These are phyloP conservation scores for Hygrophoropsis aurantiaca DNA, from an alignment of 768 basidiomycete genomes.

Conservation along the genomic window DNA sequence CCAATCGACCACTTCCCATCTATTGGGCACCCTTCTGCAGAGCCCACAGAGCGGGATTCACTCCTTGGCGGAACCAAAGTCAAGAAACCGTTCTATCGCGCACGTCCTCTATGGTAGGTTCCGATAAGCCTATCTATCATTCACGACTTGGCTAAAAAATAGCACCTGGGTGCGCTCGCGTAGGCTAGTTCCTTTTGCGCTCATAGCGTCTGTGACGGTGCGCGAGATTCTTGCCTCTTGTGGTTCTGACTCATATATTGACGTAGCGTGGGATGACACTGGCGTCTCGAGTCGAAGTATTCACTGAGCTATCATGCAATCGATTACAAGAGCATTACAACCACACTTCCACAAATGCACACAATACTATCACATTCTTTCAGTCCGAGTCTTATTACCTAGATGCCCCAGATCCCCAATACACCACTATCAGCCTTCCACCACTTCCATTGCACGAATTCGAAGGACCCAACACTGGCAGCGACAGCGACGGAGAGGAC, in stretches of 20 bases:
- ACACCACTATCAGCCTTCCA: conserved; percentile 12
- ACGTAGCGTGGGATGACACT: conserved; percentile 75
- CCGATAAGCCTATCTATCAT: not conserved
- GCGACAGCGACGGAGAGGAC: conserved; percentile 30
- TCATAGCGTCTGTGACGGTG: conserved; percentile 68
- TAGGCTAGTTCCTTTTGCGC: conserved; percentile 74
- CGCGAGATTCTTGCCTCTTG: conserved; percentile 17
- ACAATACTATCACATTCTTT: not conserved
- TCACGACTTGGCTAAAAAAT: not conserved
- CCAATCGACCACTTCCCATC: conserved; percentile 19
- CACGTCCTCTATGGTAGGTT: conserved; percentile 46
- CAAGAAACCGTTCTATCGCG: conserved; percentile 51
- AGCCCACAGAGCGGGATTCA: conserved; percentile 32
- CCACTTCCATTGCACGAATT: conserved; percentile 5
- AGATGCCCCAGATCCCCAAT: conserved; percentile 7
- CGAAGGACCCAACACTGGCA: conserved; percentile 15
- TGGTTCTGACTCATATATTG: conserved; percentile 6
- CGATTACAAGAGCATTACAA: conserved; percentile 49
- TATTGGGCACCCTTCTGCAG: conserved; percentile 1
- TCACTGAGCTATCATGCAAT: conserved; percentile 74
- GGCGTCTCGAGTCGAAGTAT: conserved; percentile 78
- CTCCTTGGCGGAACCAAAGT: conserved; percentile 24
- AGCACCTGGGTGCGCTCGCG: not conserved
- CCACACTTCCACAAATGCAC: conserved; percentile 18
- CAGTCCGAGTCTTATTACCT: conserved; percentile 4